Evolutionary conservation across 2,329 filamentous ascomycete species (phyloP).

Genomic region (Botrytis medusae): DNA sequence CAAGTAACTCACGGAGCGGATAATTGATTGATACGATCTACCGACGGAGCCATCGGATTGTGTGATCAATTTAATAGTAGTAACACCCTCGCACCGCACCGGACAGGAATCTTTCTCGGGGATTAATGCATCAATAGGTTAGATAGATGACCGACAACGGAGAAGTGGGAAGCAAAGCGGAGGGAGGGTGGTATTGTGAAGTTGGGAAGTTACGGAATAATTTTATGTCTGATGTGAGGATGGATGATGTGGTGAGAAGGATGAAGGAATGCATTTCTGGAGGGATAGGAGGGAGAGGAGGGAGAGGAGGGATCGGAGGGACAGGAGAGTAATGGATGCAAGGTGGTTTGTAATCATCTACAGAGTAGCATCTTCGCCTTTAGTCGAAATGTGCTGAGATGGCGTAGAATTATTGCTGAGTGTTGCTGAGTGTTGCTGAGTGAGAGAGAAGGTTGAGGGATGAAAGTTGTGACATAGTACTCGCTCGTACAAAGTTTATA

Average conservation of each 20-base stretch:
- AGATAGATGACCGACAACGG: background rate
- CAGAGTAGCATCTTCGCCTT: background rate
- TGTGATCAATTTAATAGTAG: background rate
- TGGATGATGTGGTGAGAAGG: background rate
- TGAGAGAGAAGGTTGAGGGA: background rate
- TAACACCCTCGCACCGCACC: background rate
- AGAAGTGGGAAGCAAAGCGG: background rate
- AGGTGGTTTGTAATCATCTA: background rate
- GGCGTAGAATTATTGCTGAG: background rate
- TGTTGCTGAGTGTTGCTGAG: background rate
- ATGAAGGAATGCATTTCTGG: background rate
- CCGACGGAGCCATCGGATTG: background rate
- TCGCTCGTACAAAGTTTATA: too few species aligned
- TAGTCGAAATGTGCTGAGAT: background rate
- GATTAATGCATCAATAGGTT: background rate
- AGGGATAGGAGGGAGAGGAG: background rate
- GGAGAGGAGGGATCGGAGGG: too few species aligned
- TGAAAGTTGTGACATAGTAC: background rate
- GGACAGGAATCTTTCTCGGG: background rate
- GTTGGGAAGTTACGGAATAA: background rate
- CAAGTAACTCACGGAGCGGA: background rate
- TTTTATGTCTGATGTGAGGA: background rate
- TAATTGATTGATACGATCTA: background rate
- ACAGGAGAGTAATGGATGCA: background rate
- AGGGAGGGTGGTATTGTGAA: background rate